Conservation (phyloP, 2,329 filamentous ascomycete species). For the Sarocladium oryzae region DNA sequence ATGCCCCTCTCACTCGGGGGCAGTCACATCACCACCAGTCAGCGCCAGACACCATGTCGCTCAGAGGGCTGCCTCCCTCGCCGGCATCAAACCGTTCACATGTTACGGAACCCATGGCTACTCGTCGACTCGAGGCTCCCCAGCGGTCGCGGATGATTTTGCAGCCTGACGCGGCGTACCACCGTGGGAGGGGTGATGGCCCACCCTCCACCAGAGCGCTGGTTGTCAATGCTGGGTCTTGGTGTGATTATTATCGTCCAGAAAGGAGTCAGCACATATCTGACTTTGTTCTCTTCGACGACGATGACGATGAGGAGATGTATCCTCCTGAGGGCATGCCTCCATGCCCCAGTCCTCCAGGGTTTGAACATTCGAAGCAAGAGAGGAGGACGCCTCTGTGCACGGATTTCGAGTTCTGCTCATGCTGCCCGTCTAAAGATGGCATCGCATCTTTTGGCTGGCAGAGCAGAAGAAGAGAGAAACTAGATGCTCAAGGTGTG, state of each 20-base stretch:
- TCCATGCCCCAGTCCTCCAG: background rate
- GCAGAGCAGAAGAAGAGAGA: background rate
- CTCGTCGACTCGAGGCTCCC: no score
- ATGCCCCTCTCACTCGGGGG: background rate
- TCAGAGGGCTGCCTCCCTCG: background rate
- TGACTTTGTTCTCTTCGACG: background rate
- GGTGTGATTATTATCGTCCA: background rate
- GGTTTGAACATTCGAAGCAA: background rate
- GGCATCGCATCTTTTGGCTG: background rate
- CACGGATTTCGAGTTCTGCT: conserved; percentile 5
- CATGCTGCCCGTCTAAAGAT: background rate
- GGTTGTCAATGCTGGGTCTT: background rate
- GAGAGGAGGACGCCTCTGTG: background rate
- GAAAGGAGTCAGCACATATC: background rate
- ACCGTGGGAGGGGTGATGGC: no score
- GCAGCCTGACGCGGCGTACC: no score
- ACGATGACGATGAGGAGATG: background rate
- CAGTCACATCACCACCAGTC: background rate
- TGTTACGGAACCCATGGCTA: no score
- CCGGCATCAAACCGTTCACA: background rate
- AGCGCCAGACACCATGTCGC: background rate
- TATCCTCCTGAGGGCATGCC: background rate
- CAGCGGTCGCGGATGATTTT: no score
- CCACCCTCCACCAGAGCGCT: background rate
- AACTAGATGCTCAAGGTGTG: background rate